Conservation (phyloP, 2,329 filamentous ascomycete species). For the Paracoccidioides brasiliensis region DNA sequence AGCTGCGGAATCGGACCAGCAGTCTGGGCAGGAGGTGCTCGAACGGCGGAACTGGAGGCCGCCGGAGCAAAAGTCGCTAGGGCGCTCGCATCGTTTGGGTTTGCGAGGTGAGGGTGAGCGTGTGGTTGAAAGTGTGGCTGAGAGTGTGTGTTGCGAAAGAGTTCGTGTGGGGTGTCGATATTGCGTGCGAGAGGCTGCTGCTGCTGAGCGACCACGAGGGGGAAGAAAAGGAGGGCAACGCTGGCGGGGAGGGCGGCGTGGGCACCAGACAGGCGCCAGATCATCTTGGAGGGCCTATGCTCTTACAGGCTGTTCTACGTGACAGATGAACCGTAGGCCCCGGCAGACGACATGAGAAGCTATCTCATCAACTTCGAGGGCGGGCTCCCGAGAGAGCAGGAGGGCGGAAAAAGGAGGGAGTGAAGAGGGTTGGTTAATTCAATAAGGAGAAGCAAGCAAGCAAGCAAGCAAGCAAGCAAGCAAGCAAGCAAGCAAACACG, state of each 20-base stretch:
- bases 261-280: conserved; percentile 52
- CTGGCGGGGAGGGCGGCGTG: conserved; percentile 42
- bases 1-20: conserved; percentile 68
- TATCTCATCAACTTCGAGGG: background rate
- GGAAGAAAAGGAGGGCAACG: conserved; percentile 46
- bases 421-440: background rate
- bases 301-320: background rate
- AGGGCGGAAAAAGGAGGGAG: too few species aligned
- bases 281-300: conserved; percentile 35
- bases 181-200: conserved; percentile 34
- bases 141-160: conserved; percentile 13
- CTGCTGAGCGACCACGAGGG: conserved; percentile 52
- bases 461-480: too few species aligned
- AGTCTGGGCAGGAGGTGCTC: conserved; percentile 75
- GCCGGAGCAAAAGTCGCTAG: conserved; percentile 96
- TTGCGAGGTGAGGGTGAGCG: conserved; percentile 3
- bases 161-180: conserved; percentile 10
- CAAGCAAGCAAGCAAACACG: too few species aligned
- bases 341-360: conserved; percentile 1
- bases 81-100: conserved; percentile 68
- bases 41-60: conserved; percentile 58
- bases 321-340: background rate
- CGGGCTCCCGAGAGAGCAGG: background rate
- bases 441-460: too few species aligned
- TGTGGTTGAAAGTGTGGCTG: conserved; percentile 1